Percentiles rank a stretch among this genome's conserved stretches.
Evolutionary conservation across 805 yeast species (phyloP).

Genomic region (Ogataea parapolymorpha): DNA sequence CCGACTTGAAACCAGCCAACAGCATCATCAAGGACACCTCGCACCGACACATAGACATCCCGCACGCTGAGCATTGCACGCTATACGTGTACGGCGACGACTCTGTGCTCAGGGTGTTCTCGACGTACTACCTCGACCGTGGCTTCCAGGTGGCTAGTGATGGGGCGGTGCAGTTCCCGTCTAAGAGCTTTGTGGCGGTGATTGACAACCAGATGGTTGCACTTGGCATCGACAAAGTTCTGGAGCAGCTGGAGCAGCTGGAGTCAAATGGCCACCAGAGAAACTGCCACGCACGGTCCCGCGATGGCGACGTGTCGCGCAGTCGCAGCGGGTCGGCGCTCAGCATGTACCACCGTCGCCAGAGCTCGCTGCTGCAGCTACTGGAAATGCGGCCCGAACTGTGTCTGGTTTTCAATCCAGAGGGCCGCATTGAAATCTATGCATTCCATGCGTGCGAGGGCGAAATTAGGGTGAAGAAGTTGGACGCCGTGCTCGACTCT

Average conservation of each 20-base stretch:
- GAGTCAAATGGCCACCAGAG: neutral
- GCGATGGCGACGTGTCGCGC: conserved; percentile 8
- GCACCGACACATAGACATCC: neutral
- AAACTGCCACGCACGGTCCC: neutral
- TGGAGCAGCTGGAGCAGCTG: conserved; percentile 19
- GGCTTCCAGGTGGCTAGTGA: conserved; percentile 55
- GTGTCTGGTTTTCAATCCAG: conserved; percentile 41
- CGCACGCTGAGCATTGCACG: conserved; percentile 39
- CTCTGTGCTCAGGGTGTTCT: conserved; percentile 62
- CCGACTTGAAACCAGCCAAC: conserved; percentile 29
- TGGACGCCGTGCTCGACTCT: conserved; percentile 27
- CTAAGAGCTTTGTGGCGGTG: conserved; percentile 28
- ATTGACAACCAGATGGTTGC: conserved; percentile 39
- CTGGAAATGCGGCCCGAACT: conserved; percentile 33
- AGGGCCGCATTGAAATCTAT: conserved; percentile 42
- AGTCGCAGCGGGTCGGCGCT: conserved; percentile 17
- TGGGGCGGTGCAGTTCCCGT: conserved; percentile 43
- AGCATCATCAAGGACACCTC: conserved; percentile 22
- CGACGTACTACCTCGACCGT: conserved; percentile 58
- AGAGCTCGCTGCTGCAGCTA: conserved; percentile 25
- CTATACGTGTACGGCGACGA: conserved; percentile 67
- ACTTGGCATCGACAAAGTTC: conserved; percentile 22
- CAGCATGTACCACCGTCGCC: conserved; percentile 12
- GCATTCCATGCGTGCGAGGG: conserved; percentile 49
- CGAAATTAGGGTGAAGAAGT: conserved; percentile 39